Base-by-base conservation (phyloP, 345 rosid species). In the Rhizophora mangle region DNA sequence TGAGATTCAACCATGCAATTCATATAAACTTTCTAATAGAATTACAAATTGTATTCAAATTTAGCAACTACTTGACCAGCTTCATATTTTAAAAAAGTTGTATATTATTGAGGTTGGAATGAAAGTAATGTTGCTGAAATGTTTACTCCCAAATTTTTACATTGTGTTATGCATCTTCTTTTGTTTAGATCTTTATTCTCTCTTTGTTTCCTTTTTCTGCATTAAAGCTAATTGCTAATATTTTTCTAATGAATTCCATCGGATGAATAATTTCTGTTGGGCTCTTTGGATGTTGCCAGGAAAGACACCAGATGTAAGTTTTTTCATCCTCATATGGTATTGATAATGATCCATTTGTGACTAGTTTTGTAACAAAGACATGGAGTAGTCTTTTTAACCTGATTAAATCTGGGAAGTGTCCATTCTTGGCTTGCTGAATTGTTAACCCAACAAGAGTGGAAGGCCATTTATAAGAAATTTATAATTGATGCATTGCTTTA, bases 261-360 rank as follows among this genome's bases (percentile, higher is more conserved):
- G 52, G 65, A 34, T 32, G 73, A 60, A 62, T 47, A 56, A 37
- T 71, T 60, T 39, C 60, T 58, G 65, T 37, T 67, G 56, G 62
- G 63, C 67, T 27, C 65, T 71, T 30, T 52, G 78, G 70, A 74
- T 20, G 71, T 36, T 81, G 46, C 60, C 82, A 88, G 91, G 94
- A 67, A 83, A 86, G 72, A 88, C 91, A 39, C 91, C 88, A 6
- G 74, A 86, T 70, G 94, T 88, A 80, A 86, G 94, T 85, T 67
- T 60, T 62, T 43, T 1, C 52, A 8, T 60, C 64, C 65, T 59
- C 54, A 39, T 29, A 1, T 74, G 57, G 58, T 62, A 31, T 65
- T 51, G 58, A 18, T 11, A 62, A 69, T 68, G 36, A 24, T 31
- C 19, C 54, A 51, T 30, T 27, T 59, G 22, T 15, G 3, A 39